These are phyloP conservation scores for Coemansia sp. DNA, from an alignment of 192 early-diverging fungal genomes.

Conservation along the genomic window DNA sequence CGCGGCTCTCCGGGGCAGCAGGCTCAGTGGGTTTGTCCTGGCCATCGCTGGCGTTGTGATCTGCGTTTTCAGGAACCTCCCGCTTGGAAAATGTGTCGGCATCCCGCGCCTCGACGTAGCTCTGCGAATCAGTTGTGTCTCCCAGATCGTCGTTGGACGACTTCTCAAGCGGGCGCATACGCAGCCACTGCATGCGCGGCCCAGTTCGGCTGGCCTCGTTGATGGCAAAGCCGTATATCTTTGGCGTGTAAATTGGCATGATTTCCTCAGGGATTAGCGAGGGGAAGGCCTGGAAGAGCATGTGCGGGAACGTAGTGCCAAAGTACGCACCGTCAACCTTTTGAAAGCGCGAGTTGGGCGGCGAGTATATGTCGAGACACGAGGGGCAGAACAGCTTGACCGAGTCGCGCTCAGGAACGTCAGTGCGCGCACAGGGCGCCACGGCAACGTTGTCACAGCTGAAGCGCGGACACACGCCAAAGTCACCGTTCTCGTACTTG, in stretches of 20 bases:
- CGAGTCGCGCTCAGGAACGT: constrained; percentile 64
- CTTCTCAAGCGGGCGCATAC: constrained; percentile 52
- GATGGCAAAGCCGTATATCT: constrained; percentile 92
- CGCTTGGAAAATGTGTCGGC: neutral
- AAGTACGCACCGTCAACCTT: constrained; percentile 87
- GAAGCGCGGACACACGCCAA: constrained; percentile 74
- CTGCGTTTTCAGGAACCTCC: neutral
- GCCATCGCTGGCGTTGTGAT: neutral
- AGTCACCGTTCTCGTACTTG: constrained; percentile 74
- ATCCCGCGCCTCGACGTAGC: constrained; percentile 36
- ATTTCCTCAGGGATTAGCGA: constrained; percentile 63
- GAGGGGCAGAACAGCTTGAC: constrained; percentile 80
- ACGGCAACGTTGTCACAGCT: constrained; percentile 64
- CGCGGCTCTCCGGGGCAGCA: constrained; percentile 39
- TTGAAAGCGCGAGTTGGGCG: constrained; percentile 66
- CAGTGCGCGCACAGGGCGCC: constrained; percentile 71
- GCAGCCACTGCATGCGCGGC: constrained; percentile 91
- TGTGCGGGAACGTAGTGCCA: constrained; percentile 92
- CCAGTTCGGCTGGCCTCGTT: constrained; percentile 72
- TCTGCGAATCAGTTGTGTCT: constrained; percentile 38
- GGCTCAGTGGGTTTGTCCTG: neutral
- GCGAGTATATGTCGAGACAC: constrained; percentile 77
- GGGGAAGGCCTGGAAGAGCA: constrained; percentile 87
- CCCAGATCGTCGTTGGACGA: constrained; percentile 15
- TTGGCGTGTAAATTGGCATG: constrained; percentile 70